Base-by-base conservation (phyloP, 176 grass and related monocot genomes). In the Leersia perrieri region DNA sequence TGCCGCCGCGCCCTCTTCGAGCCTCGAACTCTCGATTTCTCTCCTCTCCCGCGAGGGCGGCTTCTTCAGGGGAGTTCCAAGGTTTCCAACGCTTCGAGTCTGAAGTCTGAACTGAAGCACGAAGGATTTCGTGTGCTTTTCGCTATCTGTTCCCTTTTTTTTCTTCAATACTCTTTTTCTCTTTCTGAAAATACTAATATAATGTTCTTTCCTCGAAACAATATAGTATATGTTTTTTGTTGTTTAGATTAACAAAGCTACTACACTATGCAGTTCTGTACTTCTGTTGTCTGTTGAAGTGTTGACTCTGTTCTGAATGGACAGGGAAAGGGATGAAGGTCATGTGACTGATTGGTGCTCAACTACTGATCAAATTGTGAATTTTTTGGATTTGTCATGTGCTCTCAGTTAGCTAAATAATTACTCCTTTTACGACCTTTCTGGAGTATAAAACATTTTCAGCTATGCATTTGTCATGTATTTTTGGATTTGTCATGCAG, bases 41-140 rank as follows among this genome's bases (percentile, higher is more conserved):
- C 36, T 33, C 12, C 33, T 71, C 62, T 66, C 60, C 77, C 77
- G 66, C 8, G 51, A 33, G 29, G 13, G 29, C 49, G 68, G 69
- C 49, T 84, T 88, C 74, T 22, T 51, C 47, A 51, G 16, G 1
- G 18, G 49, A 71, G 78, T 88, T 88, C 81, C 34, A 61, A 79
- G 68, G 68, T 30, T 78, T 47, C 44, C 34, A 8, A 57, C 80
- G 18, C 25, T 38, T 70, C 70, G 44, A 18, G 2, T 51, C 49
- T 53, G 49, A 53, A n/a, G 18, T 53, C 16, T 22, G 49, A 55
- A 53, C 31, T 16, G 58, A 9, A 36, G n/a, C n/a, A n/a, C 61
- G 9, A 11, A 27, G 22, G 16, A 41, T 81, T 81, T 73, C 33
- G 76, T 57, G 13, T 68, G 31, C 38, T 80, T 80, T 55, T 20